phyloP scores from a whole-genome alignment of 1,139 yeast genomes.

The Pichia sp. region DNA sequence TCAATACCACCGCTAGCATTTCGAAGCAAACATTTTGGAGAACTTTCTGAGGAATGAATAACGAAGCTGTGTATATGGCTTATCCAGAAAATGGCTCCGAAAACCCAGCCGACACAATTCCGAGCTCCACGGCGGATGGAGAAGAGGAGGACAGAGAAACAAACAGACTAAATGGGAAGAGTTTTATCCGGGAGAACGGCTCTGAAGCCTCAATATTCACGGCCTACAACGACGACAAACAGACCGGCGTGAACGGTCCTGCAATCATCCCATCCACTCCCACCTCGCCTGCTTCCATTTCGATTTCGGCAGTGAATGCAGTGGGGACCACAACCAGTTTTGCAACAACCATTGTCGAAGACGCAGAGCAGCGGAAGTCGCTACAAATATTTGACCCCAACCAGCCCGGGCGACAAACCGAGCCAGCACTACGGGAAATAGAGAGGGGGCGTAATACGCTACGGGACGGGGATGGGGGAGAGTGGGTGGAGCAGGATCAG shows the following conservation, averaged over 20 bases:
- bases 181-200: not conserved
- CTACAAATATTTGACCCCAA: not conserved
- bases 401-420: too few species aligned
- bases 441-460: not conserved
- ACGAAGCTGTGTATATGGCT: conserved; percentile 1
- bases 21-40: too few species aligned
- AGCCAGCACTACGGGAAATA: not conserved
- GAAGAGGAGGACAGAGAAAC: not conserved
- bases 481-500: not conserved
- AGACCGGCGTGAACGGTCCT: not conserved
- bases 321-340: not conserved
- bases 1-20: too few species aligned
- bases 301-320: not conserved
- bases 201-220: not conserved
- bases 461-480: not conserved
- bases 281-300: not conserved
- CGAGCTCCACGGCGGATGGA: not conserved
- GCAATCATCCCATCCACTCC: conserved; percentile 1
- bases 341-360: not conserved
- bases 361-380: not conserved
- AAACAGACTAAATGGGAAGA: not conserved
- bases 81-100: not conserved
- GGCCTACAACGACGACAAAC: not conserved
- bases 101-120: not conserved
- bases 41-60: not conserved